Conservation (phyloP, 805 yeast species). For the Jamesozyma jinghongensis region DNA sequence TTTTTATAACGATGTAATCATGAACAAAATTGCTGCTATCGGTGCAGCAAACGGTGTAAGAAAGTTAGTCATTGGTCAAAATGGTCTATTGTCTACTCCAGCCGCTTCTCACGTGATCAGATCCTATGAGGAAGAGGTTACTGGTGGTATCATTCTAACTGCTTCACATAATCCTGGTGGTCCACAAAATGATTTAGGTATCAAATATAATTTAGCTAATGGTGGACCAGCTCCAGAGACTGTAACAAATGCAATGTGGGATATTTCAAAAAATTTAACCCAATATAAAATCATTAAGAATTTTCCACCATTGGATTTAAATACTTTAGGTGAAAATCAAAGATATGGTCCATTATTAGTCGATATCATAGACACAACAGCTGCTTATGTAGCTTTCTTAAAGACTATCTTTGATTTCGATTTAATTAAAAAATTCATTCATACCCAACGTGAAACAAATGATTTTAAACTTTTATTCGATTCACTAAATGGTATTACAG, state of each 20-base stretch:
- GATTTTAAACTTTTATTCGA: slow-evolving; percentile 76
- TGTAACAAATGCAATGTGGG: slow-evolving; percentile 82
- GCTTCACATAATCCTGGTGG: slow-evolving; percentile 99
- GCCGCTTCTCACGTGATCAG: slow-evolving; percentile 94
- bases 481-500: slow-evolving; percentile 91
- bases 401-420: slow-evolving; percentile 82
- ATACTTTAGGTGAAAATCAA: slow-evolving; percentile 41
- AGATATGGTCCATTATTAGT: slow-evolving; percentile 54
- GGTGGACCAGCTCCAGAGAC: slow-evolving; percentile 99
- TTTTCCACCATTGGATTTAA: slow-evolving; percentile 57
- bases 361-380: slow-evolving; percentile 76
- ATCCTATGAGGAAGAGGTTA: slow-evolving; percentile 46
- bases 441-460: slow-evolving; percentile 36
- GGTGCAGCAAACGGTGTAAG: slow-evolving; percentile 87
- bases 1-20: slow-evolving; percentile 72
- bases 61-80: slow-evolving; percentile 76
- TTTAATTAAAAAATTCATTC: slow-evolving; percentile 63
- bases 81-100: slow-evolving; percentile 88
- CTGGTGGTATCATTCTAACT: slow-evolving; percentile 93
- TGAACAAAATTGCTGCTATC: slow-evolving; percentile 72
- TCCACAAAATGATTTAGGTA: slow-evolving; percentile 83
- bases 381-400: slow-evolving; percentile 68
- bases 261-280: slow-evolving; percentile 48
- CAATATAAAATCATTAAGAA: slow-evolving; percentile 50
- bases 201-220: slow-evolving; percentile 86